A percentile compares a stretch with the other conserved stretches of the same genome.
These are phyloP conservation scores for Plasmodium berghei DNA, from an alignment of 169 alveolate genomes.

Conservation along the genomic window DNA sequence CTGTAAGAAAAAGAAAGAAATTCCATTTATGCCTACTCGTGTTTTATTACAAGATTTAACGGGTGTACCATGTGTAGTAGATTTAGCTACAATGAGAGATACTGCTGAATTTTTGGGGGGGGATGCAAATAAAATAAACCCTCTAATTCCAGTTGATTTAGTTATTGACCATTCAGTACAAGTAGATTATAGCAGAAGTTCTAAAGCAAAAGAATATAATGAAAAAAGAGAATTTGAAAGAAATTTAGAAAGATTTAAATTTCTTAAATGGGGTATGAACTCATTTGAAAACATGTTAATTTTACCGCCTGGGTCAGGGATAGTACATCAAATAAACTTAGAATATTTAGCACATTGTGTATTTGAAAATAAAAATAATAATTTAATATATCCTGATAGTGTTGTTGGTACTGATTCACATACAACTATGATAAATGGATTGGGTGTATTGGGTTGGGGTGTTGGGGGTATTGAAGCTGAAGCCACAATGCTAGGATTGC, in stretches of 20 bases:
- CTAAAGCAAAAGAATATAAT: constrained; percentile 92
- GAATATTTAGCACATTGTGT: constrained; percentile 90
- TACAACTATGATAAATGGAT: constrained; percentile 98
- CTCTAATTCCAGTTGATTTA: constrained; percentile 95
- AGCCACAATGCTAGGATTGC: constrained; percentile 98
- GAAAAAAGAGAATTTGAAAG: constrained; percentile 94
- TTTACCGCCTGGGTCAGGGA: constrained; percentile 98
- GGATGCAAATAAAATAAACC: constrained; percentile 94
- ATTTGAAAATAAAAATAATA: constrained; percentile 80
- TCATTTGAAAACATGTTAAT: constrained; percentile 94
- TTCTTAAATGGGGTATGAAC: constrained; percentile 97
- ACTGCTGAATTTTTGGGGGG: constrained; percentile 93
- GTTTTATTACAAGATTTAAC: constrained; percentile 96
- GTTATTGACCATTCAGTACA: constrained; percentile 97
- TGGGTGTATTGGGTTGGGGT: constrained; percentile 97
- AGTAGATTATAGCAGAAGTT: constrained; percentile 93
- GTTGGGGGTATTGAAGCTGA: constrained; percentile 99
- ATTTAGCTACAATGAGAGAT: constrained; percentile 98
- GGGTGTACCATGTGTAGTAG: constrained; percentile 97
- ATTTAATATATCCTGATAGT: constrained; percentile 94
- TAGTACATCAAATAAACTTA: constrained; percentile 95
- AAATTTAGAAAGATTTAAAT: constrained; percentile 94
- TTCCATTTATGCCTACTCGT: constrained; percentile 97
- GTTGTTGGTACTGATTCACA: constrained; percentile 97
- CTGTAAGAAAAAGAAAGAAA: constrained; percentile 87